A percentile compares a stretch with the other conserved stretches of the same genome.
Conservation (phyloP, 495 filamentous ascomycete genomes). For the Achaetomiella virescens region DNA sequence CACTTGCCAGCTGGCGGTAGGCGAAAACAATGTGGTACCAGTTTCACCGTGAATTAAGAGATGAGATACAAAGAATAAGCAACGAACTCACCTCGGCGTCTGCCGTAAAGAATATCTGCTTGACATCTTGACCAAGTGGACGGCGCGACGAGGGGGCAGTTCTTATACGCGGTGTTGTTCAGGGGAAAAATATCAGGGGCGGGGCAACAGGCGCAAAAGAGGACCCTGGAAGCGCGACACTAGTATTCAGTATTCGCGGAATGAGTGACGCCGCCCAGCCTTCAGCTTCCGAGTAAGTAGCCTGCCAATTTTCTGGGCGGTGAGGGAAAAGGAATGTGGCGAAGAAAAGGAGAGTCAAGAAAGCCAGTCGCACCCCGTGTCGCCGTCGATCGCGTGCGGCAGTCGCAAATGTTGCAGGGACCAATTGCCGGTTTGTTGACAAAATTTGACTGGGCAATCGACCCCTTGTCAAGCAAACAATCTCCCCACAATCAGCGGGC, state of each 20-base stretch:
- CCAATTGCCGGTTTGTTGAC: constrained; percentile 5
- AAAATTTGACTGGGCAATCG: constrained; percentile 8
- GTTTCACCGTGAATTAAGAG: not conserved
- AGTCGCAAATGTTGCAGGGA: not conserved
- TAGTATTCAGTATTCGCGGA: constrained; percentile 19
- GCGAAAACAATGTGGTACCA: not conserved
- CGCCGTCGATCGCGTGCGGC: not conserved
- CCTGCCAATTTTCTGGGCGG: not conserved
- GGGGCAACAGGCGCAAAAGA: not conserved
- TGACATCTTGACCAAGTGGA: constrained; percentile 21
- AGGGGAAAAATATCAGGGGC: not conserved
- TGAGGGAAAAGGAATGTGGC: not conserved
- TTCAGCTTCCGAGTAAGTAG: too few relatives aligned
- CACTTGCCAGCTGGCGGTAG: not conserved
- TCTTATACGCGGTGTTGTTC: constrained; percentile 13
- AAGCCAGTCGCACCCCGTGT: not conserved
- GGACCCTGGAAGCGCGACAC: not conserved
- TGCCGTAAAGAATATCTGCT: constrained; percentile 42
- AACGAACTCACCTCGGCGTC: constrained; percentile 44
- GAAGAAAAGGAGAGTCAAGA: not conserved
- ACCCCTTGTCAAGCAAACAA: not conserved
- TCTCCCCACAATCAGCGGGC: not conserved
- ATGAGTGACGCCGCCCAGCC: not conserved
- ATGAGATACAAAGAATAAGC: not conserved
- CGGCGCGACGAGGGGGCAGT: constrained; percentile 13